A percentile compares a stretch with the other conserved stretches of the same genome.
Evolutionary conservation across 495 filamentous ascomycete genomes (phyloP).

Genomic region (Hypomontagnella submonticulosa): DNA sequence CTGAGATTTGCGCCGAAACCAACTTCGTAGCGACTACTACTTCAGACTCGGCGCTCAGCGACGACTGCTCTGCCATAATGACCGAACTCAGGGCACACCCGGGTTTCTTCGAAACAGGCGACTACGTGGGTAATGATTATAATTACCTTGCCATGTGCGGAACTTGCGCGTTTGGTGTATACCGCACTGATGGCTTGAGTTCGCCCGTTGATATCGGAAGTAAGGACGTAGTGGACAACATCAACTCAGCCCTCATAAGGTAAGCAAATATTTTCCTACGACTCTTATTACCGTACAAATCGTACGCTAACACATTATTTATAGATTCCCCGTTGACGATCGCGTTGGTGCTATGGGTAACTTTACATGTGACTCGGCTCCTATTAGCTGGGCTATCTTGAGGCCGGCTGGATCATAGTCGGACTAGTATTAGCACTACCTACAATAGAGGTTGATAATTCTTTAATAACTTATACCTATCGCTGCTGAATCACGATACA

Average conservation of each 20-base stretch:
- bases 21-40: conserved; percentile 27
- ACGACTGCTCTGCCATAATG: conserved; percentile 31
- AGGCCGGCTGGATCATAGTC: background rate
- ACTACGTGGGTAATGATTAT: conserved; percentile 12
- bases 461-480: no score
- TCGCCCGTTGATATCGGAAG: conserved; percentile 29
- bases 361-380: conserved; percentile 24
- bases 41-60: conserved; percentile 21
- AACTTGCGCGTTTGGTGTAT: conserved; percentile 37
- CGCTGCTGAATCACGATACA: no score
- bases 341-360: conserved; percentile 27
- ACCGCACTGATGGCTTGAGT: conserved; percentile 23
- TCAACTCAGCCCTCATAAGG: conserved; percentile 23
- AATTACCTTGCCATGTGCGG: conserved; percentile 23
- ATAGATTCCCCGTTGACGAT: conserved; percentile 14
- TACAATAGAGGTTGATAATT: no score
- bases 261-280: background rate
- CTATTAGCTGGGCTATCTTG: conserved; percentile 28
- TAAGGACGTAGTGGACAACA: conserved; percentile 34
- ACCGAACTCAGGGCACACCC: conserved; percentile 8
- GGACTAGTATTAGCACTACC: no score
- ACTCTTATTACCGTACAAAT: background rate
- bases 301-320: background rate
- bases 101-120: conserved; percentile 33
- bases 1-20: conserved; percentile 39